Conservation (phyloP, 177 flowering plant genomes). For the Vitis hybrid region DNA sequence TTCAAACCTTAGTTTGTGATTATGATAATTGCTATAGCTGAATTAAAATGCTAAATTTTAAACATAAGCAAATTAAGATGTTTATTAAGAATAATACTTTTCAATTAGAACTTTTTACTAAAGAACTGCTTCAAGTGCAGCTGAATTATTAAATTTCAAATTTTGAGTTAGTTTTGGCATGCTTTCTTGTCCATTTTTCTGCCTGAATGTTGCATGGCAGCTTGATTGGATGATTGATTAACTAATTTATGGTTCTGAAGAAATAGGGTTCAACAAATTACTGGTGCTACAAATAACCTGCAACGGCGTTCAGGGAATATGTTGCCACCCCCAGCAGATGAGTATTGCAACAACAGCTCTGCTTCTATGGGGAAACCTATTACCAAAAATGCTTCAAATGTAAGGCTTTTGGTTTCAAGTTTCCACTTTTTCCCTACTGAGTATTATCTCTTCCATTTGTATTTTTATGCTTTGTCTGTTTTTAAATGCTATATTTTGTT, state of each 20-base stretch:
- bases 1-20: background rate
- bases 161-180: background rate
- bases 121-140: background rate
- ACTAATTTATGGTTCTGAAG: conserved; percentile 28
- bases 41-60: background rate
- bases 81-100: background rate
- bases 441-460: background rate
- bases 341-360: conserved; percentile 33
- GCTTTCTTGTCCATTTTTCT: background rate
- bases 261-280: conserved; percentile 66
- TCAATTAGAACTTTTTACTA: background rate
- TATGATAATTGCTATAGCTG: background rate
- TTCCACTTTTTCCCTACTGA: background rate
- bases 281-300: conserved; percentile 44
- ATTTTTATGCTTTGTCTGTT: background rate
- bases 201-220: conserved; percentile 1
- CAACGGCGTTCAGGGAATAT: conserved; percentile 54
- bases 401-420: conserved; percentile 27
- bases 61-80: too few species aligned
- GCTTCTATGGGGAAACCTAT: conserved; percentile 41
- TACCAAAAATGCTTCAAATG: conserved; percentile 46
- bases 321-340: conserved; percentile 63
- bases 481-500: background rate
- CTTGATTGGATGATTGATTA: conserved; percentile 2
- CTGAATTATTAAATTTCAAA: background rate